Evolutionary conservation across 208 protist genomes (phyloP), one percentile per base, ranked within the genome.

Genomic region (Wallacemonas sp.): DNA sequence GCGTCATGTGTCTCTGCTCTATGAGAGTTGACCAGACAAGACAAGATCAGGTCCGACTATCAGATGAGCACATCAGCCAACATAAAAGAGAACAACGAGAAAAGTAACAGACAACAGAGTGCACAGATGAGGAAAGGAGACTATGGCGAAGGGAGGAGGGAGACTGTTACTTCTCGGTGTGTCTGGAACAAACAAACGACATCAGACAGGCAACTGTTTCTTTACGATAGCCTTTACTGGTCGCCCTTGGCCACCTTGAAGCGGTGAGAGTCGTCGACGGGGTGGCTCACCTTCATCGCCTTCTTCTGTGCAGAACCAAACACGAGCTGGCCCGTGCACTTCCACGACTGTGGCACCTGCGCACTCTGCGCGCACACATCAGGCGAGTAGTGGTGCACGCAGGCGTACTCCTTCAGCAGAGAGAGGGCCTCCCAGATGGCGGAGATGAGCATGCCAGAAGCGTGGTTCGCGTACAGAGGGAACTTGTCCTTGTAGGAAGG

Each of bases 381-480:
- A 47, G 65, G 46, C 38, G 70, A 74, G 79, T 85, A 88, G 76
- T 88, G 82, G 70, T 88, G 82, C 68, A 83, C 57, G 17, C 72
- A 70, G 9, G 75, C 82, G 21, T 75, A 78, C 32, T 85, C 76
- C 23, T 57, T 43, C 24, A 72, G 75, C 57, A 70, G 43, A 1
- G 82, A 76, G 14, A 88, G 72, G 3, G 82, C 79, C 2, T 58
- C 64, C 82, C 82, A 88, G 63, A 88, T 73, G 0, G 76, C 69
- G 44, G 48, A 80, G 67, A 83, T 72, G n/a, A 70, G 67, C 33
- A 88, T 88, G 12, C 55, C 82, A 3, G 65, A 76, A 1, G 61
- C 49, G 23, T 88, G 74, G 64, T 79, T 43, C 41, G 78, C 79
- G 52, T 61, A 88, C 34, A 49, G 48, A 2, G 75, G 75, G 58